Conservation (phyloP, 2,329 filamentous ascomycete genomes). For the Curvularia hawaiiensis region DNA sequence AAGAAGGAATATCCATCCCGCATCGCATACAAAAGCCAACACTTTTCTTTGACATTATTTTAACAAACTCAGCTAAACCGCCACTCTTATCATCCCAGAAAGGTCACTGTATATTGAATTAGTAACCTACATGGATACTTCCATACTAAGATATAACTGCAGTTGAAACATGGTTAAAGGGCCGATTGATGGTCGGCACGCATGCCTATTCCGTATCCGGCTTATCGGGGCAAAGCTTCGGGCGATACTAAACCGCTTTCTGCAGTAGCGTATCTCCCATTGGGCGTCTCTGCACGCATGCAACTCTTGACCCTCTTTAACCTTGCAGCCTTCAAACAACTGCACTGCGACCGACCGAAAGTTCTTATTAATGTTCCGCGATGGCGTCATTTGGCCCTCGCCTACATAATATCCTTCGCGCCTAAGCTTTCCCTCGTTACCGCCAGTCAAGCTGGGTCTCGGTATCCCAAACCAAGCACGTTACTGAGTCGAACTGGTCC, state of each 20-base stretch:
- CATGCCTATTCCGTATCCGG: slow-evolving; percentile 20
- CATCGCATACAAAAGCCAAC: neutral
- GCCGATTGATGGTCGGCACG: slow-evolving; percentile 11
- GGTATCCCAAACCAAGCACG: slow-evolving; percentile 22
- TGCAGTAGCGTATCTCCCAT: slow-evolving; percentile 13
- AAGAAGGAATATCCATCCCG: neutral
- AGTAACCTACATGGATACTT: neutral
- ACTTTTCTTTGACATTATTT: no score
- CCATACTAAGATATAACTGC: neutral
- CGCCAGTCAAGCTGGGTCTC: slow-evolving; percentile 24
- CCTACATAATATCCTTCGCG: slow-evolving; percentile 1
- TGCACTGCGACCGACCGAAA: slow-evolving; percentile 11
- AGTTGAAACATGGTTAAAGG: slow-evolving; percentile 7
- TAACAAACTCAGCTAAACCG: neutral
- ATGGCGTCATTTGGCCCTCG: slow-evolving; percentile 6
- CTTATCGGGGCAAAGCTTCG: slow-evolving; percentile 18
- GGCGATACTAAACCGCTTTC: slow-evolving; percentile 23
- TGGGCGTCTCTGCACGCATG: slow-evolving; percentile 12
- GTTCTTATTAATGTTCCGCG: neutral
- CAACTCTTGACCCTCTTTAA: slow-evolving; percentile 10
- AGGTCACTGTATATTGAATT: neutral
- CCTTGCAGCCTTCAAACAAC: slow-evolving; percentile 16
- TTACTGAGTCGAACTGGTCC: slow-evolving; percentile 18
- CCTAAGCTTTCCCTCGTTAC: slow-evolving; percentile 12
- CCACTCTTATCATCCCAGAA: neutral